Base-by-base conservation (phyloP, 768 basidiomycete species). In the Russula abietina region DNA sequence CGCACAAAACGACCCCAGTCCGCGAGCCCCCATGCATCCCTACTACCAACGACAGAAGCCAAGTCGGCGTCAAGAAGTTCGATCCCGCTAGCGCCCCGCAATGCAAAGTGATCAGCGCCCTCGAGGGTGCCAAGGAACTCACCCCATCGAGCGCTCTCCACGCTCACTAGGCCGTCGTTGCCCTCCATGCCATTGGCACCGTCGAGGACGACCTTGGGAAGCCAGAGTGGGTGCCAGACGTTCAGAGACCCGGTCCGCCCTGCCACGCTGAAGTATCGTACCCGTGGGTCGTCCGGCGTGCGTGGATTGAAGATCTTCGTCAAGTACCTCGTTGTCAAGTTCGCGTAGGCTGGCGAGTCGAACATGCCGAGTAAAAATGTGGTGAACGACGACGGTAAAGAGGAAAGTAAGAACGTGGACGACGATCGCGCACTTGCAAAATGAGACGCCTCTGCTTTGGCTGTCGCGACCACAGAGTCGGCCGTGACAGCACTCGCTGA, bases 331-430 rank as follows among this genome's bases (percentile, higher is more conserved):
- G 95, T 88, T 6, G 93, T 96, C 55, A 99, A 81, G 71, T 97
- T 96, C 8, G 90, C 86, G 73, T 98, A 99, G 0, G 97, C 97
- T 1, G 97, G 97, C 0, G 94, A 94, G 77, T 99, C 97, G 67
- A 98, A 83, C 59, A 95, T 76, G 51, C 89, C 88, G 17, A 98
- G 82, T 36, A 99, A 79, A 66, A 94, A 84, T 1, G 90, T 89
- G 3, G 93, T 91, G 71, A 97, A 88, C 4, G 90, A 89, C 0
- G 88, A 87, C 0, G 89, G 91, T 28, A 93, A 81, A 3, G 83
- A 82, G 30, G 84, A 76, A 8, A 91, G 74, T 9, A 86, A 83
- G 17, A 82, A 71, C 6, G 62, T 32, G 2, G 55, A 75, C 69
- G 59, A 26, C 33, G 46, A 30, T 28, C 60, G 30, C 19, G 65